Conservation (phyloP, 805 yeast genomes). For the Wickerhamiella dianesei region DNA sequence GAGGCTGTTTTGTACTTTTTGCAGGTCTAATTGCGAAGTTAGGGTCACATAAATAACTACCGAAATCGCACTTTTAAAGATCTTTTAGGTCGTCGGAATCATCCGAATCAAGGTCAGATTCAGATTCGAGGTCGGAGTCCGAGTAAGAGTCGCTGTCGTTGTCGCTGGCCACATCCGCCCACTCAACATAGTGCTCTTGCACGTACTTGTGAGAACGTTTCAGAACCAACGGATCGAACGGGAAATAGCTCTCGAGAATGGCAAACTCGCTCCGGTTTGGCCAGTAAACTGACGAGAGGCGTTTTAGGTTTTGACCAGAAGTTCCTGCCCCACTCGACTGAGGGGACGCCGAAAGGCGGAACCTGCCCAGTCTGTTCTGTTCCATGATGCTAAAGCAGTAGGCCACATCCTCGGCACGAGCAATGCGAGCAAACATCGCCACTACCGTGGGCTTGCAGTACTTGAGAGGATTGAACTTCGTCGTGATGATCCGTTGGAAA, state of each 20-base stretch:
- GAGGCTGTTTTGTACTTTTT: no score
- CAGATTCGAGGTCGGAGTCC: neutral
- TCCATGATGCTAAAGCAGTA: constrained; percentile 90
- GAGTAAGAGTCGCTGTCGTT: constrained; percentile 17
- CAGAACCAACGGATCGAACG: constrained; percentile 82
- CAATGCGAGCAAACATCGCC: constrained; percentile 79
- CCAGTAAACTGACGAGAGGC: constrained; percentile 31
- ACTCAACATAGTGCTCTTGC: constrained; percentile 53
- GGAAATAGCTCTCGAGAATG: constrained; percentile 89
- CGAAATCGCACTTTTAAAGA: no score
- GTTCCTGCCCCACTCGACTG: constrained; percentile 2
- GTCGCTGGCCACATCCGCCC: constrained; percentile 55
- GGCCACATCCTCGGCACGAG: constrained; percentile 79
- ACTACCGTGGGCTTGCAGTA: constrained; percentile 91
- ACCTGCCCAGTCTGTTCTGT: constrained; percentile 63
- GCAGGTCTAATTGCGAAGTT: no score
- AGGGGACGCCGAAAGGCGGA: constrained; percentile 28
- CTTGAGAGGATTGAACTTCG: constrained; percentile 85
- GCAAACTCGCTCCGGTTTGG: constrained; percentile 63
- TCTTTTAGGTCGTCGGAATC: neutral
- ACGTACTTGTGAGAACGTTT: constrained; percentile 45
- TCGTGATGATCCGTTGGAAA: constrained; percentile 70
- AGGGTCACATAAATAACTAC: no score
- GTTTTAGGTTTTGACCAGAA: constrained; percentile 8
- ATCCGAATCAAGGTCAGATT: neutral